phyloP scores from a whole-genome alignment of 2,329 filamentous ascomycete species.

The Rutstroemia sp. region DNA sequence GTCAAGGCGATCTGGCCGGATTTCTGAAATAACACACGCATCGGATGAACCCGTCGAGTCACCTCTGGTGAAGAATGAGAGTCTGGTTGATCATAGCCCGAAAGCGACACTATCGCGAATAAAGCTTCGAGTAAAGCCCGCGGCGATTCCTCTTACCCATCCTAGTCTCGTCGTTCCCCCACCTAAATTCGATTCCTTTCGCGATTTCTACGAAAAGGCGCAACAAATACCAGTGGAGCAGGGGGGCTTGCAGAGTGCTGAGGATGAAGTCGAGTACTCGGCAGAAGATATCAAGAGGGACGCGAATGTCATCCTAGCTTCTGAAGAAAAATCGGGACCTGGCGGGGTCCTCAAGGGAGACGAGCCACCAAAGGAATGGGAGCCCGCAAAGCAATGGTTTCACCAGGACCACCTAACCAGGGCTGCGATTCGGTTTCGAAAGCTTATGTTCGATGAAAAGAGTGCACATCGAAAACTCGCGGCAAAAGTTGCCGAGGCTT shows the following conservation, averaged over 20 bases:
- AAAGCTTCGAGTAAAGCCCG: conserved; percentile 40
- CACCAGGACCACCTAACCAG: conserved; percentile 78
- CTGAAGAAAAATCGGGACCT: conserved; percentile 65
- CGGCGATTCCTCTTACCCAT: conserved; percentile 50
- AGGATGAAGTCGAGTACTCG: conserved; percentile 51
- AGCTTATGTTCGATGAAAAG: conserved; percentile 72
- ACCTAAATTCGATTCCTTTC: conserved; percentile 46
- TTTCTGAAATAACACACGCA: conserved; percentile 15
- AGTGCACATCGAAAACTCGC: conserved; percentile 68
- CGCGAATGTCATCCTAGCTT: conserved; percentile 58
- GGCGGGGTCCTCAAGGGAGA: conserved; percentile 72
- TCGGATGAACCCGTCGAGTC: conserved; percentile 11
- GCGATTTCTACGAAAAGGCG: conserved; percentile 49
- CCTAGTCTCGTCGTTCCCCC: conserved; percentile 46
- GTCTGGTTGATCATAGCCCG: conserved; percentile 18
- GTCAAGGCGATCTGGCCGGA: conserved; percentile 19
- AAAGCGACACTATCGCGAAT: conserved; percentile 36
- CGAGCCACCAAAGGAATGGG: conserved; percentile 59
- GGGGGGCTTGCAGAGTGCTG: conserved; percentile 45
- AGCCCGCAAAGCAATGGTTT: conserved; percentile 79
- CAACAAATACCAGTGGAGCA: conserved; percentile 47
- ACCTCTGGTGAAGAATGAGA: conserved; percentile 14
- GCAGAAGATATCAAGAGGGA: conserved; percentile 59
- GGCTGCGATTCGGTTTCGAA: conserved; percentile 73
- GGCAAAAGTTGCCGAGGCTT: conserved; percentile 72